These are phyloP conservation scores for Thozetella sp. DNA, from an alignment of 495 filamentous ascomycete species.

Conservation along the genomic window DNA sequence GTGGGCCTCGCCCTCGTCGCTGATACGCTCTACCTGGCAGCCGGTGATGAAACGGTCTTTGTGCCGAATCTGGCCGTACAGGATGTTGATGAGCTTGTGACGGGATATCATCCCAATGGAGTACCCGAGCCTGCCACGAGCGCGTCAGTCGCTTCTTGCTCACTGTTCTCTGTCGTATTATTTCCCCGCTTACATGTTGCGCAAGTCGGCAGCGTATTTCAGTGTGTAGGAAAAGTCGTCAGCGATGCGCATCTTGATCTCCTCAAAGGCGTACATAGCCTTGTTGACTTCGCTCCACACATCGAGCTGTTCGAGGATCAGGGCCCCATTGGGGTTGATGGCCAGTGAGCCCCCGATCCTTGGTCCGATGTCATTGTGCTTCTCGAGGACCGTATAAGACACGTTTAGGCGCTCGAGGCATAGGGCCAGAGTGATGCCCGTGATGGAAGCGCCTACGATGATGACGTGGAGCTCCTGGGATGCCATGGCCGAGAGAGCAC, in stretches of 20 bases:
- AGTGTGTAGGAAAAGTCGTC: constrained; percentile 1
- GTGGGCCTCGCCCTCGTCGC: background rate
- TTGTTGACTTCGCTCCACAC: background rate
- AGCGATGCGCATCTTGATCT: background rate
- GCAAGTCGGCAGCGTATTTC: background rate
- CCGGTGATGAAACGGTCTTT: background rate
- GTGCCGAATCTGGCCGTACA: constrained; percentile 1
- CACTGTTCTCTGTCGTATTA: background rate
- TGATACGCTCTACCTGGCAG: background rate
- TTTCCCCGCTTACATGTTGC: background rate
- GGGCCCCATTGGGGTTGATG: background rate
- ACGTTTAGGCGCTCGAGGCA: constrained; percentile 2
- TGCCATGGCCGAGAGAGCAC: background rate
- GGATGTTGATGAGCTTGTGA: constrained; percentile 1
- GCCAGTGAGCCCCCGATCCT: background rate
- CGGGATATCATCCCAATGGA: background rate
- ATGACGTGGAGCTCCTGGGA: background rate
- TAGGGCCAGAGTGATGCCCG: background rate
- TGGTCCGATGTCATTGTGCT: background rate
- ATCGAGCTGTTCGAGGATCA: background rate
- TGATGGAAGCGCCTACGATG: background rate
- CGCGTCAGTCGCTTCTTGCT: background rate
- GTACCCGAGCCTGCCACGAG: background rate
- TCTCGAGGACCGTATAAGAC: background rate
- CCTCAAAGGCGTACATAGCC: background rate